These are phyloP conservation scores for Fusarium coffeatum DNA, from an alignment of 2,329 filamentous ascomycete genomes.

Conservation along the genomic window DNA sequence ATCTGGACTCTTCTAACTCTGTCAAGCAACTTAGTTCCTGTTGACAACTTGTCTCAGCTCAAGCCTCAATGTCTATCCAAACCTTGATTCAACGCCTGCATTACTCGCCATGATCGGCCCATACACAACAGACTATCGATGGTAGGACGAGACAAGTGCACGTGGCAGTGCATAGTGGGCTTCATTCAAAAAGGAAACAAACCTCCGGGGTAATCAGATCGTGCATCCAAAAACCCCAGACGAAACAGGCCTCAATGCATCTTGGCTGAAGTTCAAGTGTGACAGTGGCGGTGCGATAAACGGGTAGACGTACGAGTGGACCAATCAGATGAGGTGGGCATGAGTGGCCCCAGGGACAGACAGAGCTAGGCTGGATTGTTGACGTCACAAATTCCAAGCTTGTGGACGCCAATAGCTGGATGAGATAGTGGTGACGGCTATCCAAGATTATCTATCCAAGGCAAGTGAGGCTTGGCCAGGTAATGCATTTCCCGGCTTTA, in stretches of 20 bases:
- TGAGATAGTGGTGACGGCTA: slow-evolving; percentile 30
- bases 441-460: slow-evolving; percentile 2
- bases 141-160: not conserved
- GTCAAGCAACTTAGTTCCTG: too few relatives aligned
- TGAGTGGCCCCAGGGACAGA: slow-evolving; percentile 30
- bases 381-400: slow-evolving; percentile 31
- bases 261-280: slow-evolving; percentile 19
- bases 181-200: slow-evolving; percentile 3
- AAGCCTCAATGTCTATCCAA: not conserved
- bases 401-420: slow-evolving; percentile 14
- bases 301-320: not conserved
- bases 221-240: not conserved
- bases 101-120: not conserved
- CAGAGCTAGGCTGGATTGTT: slow-evolving; percentile 16
- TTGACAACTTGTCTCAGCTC: too few relatives aligned
- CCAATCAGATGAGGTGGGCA: slow-evolving; percentile 26
- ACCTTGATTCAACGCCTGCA: not conserved
- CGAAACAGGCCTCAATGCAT: not conserved
- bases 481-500: slow-evolving; percentile 21
- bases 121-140: not conserved
- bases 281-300: slow-evolving; percentile 6
- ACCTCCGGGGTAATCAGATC: slow-evolving; percentile 3
- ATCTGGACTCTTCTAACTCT: fast-evolving
- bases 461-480: not conserved
- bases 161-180: slow-evolving; percentile 10